phyloP scores from a whole-genome alignment of 768 basidiomycete genomes.

The Naganishia friedmannii region DNA sequence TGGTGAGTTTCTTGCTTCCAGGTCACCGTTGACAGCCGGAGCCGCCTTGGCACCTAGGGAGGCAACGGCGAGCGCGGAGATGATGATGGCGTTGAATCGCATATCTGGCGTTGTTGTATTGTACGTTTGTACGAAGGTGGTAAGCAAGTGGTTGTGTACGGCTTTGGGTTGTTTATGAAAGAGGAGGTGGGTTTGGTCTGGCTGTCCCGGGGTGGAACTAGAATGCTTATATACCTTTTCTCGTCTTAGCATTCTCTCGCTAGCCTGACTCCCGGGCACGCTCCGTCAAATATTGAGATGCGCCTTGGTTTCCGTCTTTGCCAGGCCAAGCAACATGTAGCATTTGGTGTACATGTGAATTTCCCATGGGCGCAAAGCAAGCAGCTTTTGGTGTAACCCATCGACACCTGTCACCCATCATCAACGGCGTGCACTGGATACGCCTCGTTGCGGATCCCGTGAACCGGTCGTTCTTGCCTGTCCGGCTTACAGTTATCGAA shows the following conservation, averaged over 20 bases:
- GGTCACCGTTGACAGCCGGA: not conserved
- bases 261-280: not conserved
- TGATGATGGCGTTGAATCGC: slow-evolving; percentile 14
- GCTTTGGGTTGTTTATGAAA: not conserved
- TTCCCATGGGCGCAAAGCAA: too few species aligned
- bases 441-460: too few species aligned
- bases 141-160: not conserved
- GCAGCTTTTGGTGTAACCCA: too few species aligned
- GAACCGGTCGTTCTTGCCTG: too few species aligned
- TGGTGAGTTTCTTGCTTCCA: not conserved
- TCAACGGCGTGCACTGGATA: too few species aligned
- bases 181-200: not conserved
- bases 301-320: too few species aligned
- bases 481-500: too few species aligned
- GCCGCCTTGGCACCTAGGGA: not conserved
- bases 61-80: slow-evolving; percentile 3
- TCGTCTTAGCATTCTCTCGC: not conserved
- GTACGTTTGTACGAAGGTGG: not conserved
- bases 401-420: too few species aligned
- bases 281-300: not conserved
- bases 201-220: not conserved
- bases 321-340: too few species aligned
- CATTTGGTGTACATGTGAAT: too few species aligned
- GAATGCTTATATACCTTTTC: slow-evolving; percentile 6
- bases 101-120: not conserved